Conservation (phyloP, 2,329 filamentous ascomycete species). For the Pseudocercospora fijiensis region DNA sequence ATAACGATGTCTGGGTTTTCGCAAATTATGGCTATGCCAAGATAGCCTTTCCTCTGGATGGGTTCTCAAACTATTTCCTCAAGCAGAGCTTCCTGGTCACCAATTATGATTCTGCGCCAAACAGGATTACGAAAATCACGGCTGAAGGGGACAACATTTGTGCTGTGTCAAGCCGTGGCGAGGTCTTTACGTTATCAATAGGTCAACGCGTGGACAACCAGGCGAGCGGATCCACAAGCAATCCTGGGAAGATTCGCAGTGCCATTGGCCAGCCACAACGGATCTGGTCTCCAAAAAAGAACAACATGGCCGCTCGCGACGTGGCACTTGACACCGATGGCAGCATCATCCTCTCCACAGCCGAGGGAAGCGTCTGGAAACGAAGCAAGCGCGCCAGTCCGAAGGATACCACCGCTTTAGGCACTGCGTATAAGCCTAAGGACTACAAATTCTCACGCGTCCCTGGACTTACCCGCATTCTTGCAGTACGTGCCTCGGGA, state of each 20-base stretch:
- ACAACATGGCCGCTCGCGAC: constrained; percentile 78
- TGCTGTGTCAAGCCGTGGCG: constrained; percentile 77
- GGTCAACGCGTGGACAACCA: constrained; percentile 65
- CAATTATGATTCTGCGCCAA: constrained; percentile 62
- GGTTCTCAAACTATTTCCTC: constrained; percentile 68
- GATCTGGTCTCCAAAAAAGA: constrained; percentile 86
- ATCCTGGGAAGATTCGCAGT: constrained; percentile 83
- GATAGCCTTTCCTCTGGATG: constrained; percentile 76
- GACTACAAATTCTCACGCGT: constrained; percentile 96
- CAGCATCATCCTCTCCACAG: constrained; percentile 89
- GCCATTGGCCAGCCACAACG: constrained; percentile 75
- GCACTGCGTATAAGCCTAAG: constrained; percentile 64
- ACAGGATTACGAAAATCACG: constrained; percentile 72
- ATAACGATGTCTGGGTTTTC: constrained; percentile 88
- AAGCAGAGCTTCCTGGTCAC: constrained; percentile 64
- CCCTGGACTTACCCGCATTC: constrained; percentile 80
- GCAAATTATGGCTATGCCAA: constrained; percentile 96
- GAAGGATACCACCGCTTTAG: constrained; percentile 61
- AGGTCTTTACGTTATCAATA: constrained; percentile 82
- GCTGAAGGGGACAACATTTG: constrained; percentile 90
- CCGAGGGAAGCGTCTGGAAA: constrained; percentile 90
- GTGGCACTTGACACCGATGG: constrained; percentile 89
- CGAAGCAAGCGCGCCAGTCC: constrained; percentile 79
- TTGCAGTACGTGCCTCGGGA: constrained; percentile 79
- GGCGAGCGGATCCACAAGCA: constrained; percentile 74